These are phyloP conservation scores for Lathyrus sativus DNA, from an alignment of 306 rosid genomes.

Conservation along the genomic window DNA sequence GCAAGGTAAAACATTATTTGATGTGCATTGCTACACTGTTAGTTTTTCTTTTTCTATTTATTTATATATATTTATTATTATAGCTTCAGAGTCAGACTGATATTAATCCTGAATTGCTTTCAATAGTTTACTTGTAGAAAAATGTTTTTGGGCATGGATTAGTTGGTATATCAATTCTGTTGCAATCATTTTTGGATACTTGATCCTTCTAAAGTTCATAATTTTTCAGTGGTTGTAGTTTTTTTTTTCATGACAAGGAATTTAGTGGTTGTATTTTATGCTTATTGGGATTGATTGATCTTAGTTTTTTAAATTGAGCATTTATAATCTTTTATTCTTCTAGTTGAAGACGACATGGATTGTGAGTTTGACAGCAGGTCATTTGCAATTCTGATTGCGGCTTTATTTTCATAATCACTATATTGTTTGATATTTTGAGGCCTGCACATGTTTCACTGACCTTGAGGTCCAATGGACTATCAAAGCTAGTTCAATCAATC, in stretches of 20 bases:
- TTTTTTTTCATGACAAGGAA: background rate
- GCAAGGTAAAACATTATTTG: constrained; percentile 61
- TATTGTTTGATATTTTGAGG: background rate
- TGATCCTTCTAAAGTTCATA: background rate
- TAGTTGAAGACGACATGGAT: background rate
- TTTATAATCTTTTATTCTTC: constrained; percentile 6
- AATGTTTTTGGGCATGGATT: constrained; percentile 27
- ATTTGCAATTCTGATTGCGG: background rate
- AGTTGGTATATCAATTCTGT: background rate
- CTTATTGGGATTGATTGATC: constrained; percentile 26
- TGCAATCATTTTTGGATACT: constrained; percentile 1
- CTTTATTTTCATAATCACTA: background rate
- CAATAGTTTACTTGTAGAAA: constrained; percentile 6
- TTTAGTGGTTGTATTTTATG: constrained; percentile 8
- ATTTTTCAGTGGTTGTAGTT: no score
- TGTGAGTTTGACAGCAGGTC: background rate
- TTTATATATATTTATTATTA: background rate
- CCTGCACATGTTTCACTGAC: background rate
- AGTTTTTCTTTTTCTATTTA: background rate
- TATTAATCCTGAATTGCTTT: constrained; percentile 5
- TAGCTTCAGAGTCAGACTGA: background rate
- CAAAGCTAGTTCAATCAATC: constrained; percentile 4
- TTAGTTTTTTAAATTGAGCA: background rate
- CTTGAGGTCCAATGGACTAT: background rate
- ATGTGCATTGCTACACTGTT: background rate